These are phyloP conservation scores for Suhomyces prunicola DNA, from an alignment of 805 yeast species.

Conservation along the genomic window DNA sequence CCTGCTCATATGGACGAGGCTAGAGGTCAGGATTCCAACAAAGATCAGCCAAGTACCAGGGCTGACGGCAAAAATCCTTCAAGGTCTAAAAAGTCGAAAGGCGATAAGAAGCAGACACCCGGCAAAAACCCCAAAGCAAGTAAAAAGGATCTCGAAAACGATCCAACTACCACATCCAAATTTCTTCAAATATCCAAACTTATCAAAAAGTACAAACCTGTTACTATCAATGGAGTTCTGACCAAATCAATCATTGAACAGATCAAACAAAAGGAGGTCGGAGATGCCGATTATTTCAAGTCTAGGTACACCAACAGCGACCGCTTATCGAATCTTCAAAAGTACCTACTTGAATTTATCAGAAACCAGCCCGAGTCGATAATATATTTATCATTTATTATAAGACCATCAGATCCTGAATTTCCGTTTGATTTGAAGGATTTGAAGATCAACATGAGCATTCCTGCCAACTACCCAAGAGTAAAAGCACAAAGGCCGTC, in stretches of 20 bases:
- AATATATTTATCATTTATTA: slow-evolving; percentile 42
- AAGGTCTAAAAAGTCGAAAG: background rate
- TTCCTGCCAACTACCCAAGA: slow-evolving; percentile 57
- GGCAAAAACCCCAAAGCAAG: background rate
- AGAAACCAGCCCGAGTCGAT: slow-evolving; percentile 15
- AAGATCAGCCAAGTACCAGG: background rate
- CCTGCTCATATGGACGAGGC: background rate
- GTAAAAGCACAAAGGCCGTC: slow-evolving; percentile 40
- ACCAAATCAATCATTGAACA: slow-evolving; percentile 7
- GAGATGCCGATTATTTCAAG: slow-evolving; percentile 4
- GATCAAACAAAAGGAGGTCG: slow-evolving; percentile 4
- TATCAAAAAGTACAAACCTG: slow-evolving; percentile 27
- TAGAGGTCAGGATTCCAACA: background rate
- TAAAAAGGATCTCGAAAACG: background rate
- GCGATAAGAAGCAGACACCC: background rate
- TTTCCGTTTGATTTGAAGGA: slow-evolving; percentile 62
- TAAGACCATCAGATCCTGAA: slow-evolving; percentile 66
- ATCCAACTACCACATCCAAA: slow-evolving; percentile 2
- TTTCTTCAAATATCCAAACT: slow-evolving; percentile 29
- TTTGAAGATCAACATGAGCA: slow-evolving; percentile 50
- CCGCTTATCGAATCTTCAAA: slow-evolving; percentile 22
- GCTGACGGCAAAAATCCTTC: background rate
- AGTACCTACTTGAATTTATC: slow-evolving; percentile 30
- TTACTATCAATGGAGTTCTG: slow-evolving; percentile 36
- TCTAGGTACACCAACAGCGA: slow-evolving; percentile 5